Base-by-base conservation (phyloP, 2,329 filamentous ascomycete species). In the Cladosporium velox region DNA sequence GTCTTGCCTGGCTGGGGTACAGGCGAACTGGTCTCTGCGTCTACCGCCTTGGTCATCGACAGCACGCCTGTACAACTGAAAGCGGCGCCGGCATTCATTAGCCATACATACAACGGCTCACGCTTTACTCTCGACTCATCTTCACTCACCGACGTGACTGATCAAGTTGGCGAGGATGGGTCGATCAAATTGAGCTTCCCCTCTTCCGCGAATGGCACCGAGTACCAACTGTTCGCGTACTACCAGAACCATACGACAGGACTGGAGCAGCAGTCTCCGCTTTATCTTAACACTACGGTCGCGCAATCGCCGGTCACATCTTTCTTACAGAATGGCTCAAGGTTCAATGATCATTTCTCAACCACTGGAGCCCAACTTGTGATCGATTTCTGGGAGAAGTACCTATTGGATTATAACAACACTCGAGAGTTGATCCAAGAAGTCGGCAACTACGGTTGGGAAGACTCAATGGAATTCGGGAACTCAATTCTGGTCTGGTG, bases 1-100 rank as follows among this genome's bases (percentile, higher is more conserved):
- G 59, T 69, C 3, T 52, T 81, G 15, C 78, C 79, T 11, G 79
- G 79, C 6, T 82, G 79, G 78, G 78, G 78, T 21, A 61, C 72
- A 26, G 74, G 77, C 24, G 65, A 71, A 30, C 69, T 79, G 30
- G 69, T 77, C 49, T 32, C 69, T 59, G 64, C 68, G 35, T 65
- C 71, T 24, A 69, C 61, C 5, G 69, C 65, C 18, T 64, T 71
- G 18, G 63, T 71, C 14, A 49, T 63, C 14, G 44, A 60, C 30
- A 67, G 34, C 44, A 54, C 61, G 26, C 41, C 51, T 28, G 69
- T 68, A 3, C 69, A 38, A 58, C 58, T 49, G 64, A 62, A 62
- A 65, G 61, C 41, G 62, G 65, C 64, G n/a, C 68, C 67, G 12
- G 59, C 67, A 4, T 69, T 66, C n/a, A 24, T 64, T 18, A 47